A percentile compares a stretch with the other conserved stretches of the same genome.
Conservation (phyloP, 495 filamentous ascomycete species). For the Aspergillus affinis region DNA sequence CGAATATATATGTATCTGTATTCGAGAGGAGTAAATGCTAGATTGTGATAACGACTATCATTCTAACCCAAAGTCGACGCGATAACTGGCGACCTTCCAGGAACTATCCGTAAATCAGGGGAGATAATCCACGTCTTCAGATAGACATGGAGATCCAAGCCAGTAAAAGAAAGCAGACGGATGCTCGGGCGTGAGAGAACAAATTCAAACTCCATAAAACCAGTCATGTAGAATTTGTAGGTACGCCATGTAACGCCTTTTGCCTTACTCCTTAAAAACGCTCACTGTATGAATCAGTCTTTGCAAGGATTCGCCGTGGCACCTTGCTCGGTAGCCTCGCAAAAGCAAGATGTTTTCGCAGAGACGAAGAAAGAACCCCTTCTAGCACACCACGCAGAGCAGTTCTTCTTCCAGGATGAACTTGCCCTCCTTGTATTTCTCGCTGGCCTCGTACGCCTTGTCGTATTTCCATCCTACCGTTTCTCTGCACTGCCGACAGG, state of each 20-base stretch:
- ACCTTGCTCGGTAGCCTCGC: slow-evolving; percentile 11
- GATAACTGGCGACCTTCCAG: not conserved
- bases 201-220: slow-evolving; percentile 33
- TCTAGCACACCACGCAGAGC: slow-evolving; percentile 69
- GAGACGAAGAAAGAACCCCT: not conserved
- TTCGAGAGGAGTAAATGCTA: not conserved
- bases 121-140: not conserved
- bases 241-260: slow-evolving; percentile 40
- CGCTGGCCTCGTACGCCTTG: slow-evolving; percentile 83
- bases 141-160: not conserved
- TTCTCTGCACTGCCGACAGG: slow-evolving; percentile 83
- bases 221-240: slow-evolving; percentile 39
- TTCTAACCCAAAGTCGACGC: not conserved
- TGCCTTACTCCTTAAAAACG: slow-evolving; percentile 18
- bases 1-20: not conserved
- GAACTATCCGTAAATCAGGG: not conserved
- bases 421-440: slow-evolving; percentile 99
- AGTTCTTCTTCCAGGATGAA: slow-evolving; percentile 95
- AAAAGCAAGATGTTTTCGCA: not conserved
- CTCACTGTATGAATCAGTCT: slow-evolving; percentile 21
- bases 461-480: slow-evolving; percentile 99
- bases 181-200: slow-evolving; percentile 39
- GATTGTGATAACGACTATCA: not conserved
- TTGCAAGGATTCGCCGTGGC: slow-evolving; percentile 9
- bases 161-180: not conserved